Evolutionary conservation across 192 early-diverging fungal species (phyloP).

Genomic region (Borealophlyctis nickersoniae): DNA sequence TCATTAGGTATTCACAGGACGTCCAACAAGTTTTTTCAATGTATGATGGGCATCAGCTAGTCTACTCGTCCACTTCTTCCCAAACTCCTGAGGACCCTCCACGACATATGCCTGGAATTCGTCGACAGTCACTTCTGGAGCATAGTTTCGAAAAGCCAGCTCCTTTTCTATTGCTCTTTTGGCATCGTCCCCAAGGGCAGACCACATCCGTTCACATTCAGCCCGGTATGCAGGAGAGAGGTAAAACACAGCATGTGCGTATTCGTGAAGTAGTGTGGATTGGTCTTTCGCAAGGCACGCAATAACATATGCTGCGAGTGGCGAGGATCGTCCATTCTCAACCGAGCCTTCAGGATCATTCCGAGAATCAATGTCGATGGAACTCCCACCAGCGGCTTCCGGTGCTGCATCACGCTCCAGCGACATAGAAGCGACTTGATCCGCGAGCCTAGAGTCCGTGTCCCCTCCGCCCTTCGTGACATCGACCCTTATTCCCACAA

Average conservation of each 20-base stretch:
- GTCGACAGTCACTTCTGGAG: conserved; percentile 34
- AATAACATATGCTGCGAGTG: conserved; percentile 40
- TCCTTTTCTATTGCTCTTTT: conserved; percentile 34
- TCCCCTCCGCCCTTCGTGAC: not conserved
- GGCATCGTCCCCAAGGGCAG: conserved; percentile 8
- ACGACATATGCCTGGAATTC: conserved; percentile 57
- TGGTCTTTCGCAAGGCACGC: conserved; percentile 31
- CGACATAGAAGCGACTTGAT: not conserved
- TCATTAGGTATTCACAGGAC: too few species aligned
- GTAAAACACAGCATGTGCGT: conserved; percentile 45
- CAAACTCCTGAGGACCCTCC: conserved; percentile 47
- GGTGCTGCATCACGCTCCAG: not conserved
- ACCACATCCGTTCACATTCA: conserved; percentile 16
- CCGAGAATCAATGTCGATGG: not conserved
- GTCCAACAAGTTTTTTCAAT: conserved; percentile 24
- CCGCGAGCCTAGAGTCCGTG: too few species aligned
- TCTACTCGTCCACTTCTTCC: conserved; percentile 34
- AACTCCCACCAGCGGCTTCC: not conserved
- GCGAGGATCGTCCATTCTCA: not conserved
- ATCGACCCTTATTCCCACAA: not conserved
- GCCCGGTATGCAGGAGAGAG: conserved; percentile 25
- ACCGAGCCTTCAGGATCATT: not conserved
- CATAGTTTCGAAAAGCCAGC: conserved; percentile 43
- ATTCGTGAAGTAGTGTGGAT: conserved; percentile 52
- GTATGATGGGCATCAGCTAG: conserved; percentile 17